phyloP scores from a whole-genome alignment of 2,329 filamentous ascomycete species.

The Daldinia sp. region DNA sequence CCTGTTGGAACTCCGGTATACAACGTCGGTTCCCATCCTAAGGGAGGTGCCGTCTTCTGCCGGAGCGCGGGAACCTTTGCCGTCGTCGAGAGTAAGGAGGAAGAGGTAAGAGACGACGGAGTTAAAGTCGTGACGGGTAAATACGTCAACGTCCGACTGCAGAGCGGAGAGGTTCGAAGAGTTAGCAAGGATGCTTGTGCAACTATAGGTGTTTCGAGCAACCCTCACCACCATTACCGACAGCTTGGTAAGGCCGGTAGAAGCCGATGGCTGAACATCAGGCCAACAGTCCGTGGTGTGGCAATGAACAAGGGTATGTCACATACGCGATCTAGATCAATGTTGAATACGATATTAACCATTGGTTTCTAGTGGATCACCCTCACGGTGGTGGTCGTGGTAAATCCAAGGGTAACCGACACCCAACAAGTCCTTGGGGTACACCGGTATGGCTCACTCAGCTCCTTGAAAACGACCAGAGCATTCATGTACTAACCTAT shows the following conservation, averaged over 20 bases:
- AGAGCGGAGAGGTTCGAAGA: constrained; percentile 90
- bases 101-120: constrained; percentile 70
- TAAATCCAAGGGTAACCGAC: constrained; percentile 98
- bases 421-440: constrained; percentile 97
- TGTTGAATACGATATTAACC: constrained; percentile 14
- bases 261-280: constrained; percentile 90
- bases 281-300: constrained; percentile 94
- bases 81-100: constrained; percentile 87
- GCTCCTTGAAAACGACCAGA: constrained; percentile 3
- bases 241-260: constrained; percentile 95
- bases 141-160: constrained; percentile 84
- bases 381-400: constrained; percentile 98
- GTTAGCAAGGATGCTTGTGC: constrained; percentile 93
- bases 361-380: constrained; percentile 73
- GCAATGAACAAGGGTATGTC: constrained; percentile 93
- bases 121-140: constrained; percentile 71
- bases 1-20: constrained; percentile 93
- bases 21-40: constrained; percentile 81
- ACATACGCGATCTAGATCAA: constrained; percentile 1
- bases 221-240: constrained; percentile 87
- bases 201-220: constrained; percentile 93
- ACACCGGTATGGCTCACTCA: constrained; percentile 74
- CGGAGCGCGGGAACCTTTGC: constrained; percentile 94
- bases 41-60: constrained; percentile 86
- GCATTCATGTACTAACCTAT: constrained; percentile 43